Evolutionary conservation across 163 green algal species (phyloP).

Genomic region (Chloromonas sp.): DNA sequence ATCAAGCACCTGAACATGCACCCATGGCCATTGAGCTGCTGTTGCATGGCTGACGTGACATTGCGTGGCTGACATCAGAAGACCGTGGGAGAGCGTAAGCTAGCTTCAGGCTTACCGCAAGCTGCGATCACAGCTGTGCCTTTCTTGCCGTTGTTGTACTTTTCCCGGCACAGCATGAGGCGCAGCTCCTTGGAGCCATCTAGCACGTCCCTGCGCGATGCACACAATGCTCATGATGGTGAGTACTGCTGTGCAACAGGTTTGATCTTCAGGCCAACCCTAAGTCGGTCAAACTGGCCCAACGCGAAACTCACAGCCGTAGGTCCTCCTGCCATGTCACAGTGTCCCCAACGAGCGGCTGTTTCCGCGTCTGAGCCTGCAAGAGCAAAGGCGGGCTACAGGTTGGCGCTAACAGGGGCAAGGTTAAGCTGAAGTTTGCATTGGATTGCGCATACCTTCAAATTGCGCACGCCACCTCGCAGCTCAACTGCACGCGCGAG

Average conservation of each 20-base stretch:
- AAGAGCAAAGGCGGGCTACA: neutral
- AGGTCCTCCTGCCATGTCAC: constrained; percentile 72
- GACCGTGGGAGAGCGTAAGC: too few relatives aligned
- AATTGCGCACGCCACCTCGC: constrained; percentile 26
- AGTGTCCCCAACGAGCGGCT: constrained; percentile 27
- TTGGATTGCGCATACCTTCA: constrained; percentile 23
- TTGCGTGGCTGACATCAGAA: too few relatives aligned
- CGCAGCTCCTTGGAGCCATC: constrained; percentile 74
- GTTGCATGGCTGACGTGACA: too few relatives aligned
- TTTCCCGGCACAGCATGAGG: constrained; percentile 80
- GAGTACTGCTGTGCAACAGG: too few relatives aligned
- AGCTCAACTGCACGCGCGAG: constrained; percentile 31
- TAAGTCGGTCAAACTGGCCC: neutral
- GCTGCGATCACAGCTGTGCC: constrained; percentile 66
- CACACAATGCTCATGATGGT: too few relatives aligned
- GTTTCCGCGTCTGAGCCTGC: constrained; percentile 32
- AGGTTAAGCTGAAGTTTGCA: too few relatives aligned
- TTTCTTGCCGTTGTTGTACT: constrained; percentile 41
- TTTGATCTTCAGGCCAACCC: too few relatives aligned
- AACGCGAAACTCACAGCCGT: constrained; percentile 40
- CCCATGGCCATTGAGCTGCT: too few relatives aligned
- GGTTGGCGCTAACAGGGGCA: neutral
- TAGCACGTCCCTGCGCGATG: constrained; percentile 26
- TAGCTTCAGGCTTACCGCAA: constrained; percentile 25
- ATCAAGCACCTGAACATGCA: too few relatives aligned